Evolutionary conservation across 768 basidiomycete species (phyloP).

Genomic region (Amanita pseudoporphyria): DNA sequence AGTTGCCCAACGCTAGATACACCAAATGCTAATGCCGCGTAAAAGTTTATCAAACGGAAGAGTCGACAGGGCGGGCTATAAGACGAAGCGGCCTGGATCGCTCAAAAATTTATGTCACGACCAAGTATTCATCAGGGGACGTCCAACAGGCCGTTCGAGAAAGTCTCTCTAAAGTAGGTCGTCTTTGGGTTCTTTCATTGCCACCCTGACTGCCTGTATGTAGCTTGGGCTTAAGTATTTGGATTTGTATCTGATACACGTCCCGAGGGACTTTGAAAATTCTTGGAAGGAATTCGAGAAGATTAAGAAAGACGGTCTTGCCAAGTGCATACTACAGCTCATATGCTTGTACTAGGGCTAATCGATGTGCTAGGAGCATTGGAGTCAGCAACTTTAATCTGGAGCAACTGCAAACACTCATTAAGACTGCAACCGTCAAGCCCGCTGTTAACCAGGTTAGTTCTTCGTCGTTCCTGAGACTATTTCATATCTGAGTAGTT

Average conservation of each 20-base stretch:
- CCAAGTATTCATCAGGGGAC: conserved; percentile 39
- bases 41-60: conserved; percentile 23
- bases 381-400: conserved; percentile 65
- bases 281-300: conserved; percentile 51
- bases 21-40: background rate
- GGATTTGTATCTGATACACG: conserved; percentile 66
- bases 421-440: conserved; percentile 40
- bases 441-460: conserved; percentile 72
- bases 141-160: conserved; percentile 30
- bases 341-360: conserved; percentile 4
- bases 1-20: conserved; percentile 6
- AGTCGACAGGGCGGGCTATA: conserved; percentile 29
- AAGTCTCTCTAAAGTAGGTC: conserved; percentile 41
- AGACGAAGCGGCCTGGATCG: conserved; percentile 37
- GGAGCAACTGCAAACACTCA: conserved; percentile 37
- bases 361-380: conserved; percentile 39
- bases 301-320: conserved; percentile 35
- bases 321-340: conserved; percentile 22
- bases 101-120: conserved; percentile 39
- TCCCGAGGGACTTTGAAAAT: conserved; percentile 26
- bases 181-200: background rate
- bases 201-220: background rate
- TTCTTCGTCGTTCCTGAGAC: background rate
- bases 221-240: conserved; percentile 54
- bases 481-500: background rate